Conservation (phyloP, 2,329 filamentous ascomycete genomes). For the Aspergillus ibericus region DNA sequence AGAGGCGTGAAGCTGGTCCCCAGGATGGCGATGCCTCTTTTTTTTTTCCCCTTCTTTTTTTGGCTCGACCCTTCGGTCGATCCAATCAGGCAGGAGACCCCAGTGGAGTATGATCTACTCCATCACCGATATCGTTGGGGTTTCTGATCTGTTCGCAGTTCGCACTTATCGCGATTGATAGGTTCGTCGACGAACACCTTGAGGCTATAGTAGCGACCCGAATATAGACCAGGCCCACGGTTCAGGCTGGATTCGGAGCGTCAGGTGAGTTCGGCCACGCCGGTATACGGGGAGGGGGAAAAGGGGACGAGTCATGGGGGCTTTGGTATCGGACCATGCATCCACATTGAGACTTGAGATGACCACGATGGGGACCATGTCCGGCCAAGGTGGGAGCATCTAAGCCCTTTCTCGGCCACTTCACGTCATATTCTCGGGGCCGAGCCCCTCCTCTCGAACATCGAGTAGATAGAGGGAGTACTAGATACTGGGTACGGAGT, state of each 20-base stretch:
- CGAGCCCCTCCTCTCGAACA: background rate
- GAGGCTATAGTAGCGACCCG: background rate
- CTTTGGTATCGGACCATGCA: background rate
- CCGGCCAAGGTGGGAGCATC: background rate
- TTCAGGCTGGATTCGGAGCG: background rate
- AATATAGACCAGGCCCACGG: background rate
- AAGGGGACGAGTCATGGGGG: background rate
- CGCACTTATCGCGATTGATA: background rate
- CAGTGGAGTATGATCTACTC: background rate
- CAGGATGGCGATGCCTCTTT: background rate
- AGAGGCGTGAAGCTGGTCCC: background rate
- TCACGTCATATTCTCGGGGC: background rate
- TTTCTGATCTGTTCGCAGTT: background rate
- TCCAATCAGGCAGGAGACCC: background rate
- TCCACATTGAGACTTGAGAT: background rate
- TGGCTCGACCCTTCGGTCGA: background rate
- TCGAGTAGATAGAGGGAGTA: no score
- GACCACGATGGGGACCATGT: background rate
- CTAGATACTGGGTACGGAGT: background rate
- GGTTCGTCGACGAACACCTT: background rate
- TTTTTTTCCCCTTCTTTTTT: no score
- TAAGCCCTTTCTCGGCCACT: background rate
- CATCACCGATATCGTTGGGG: background rate
- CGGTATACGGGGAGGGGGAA: background rate
- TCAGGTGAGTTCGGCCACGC: slow-evolving; percentile 1